Percentiles rank a stretch among this genome's conserved stretches.
These are phyloP conservation scores for Cicer chorassanicum DNA, from an alignment of 306 rosid genomes.

Conservation along the genomic window DNA sequence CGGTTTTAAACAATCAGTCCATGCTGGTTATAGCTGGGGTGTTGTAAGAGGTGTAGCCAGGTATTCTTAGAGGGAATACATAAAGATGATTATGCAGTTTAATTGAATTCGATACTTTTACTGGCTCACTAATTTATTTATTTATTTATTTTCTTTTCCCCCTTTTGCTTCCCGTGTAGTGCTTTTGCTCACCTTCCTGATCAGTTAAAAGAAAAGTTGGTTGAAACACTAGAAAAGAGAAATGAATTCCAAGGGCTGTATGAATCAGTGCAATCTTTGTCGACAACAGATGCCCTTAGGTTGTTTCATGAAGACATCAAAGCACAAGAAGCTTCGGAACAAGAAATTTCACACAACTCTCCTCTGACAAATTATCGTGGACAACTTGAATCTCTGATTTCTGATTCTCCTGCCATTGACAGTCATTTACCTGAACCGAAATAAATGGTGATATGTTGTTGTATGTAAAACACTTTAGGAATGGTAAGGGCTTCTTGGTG, in stretches of 20 bases:
- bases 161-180: constrained; percentile 52
- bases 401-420: constrained; percentile 54
- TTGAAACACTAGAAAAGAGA: constrained; percentile 58
- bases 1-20: constrained; percentile 77
- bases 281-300: constrained; percentile 69
- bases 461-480: constrained; percentile 21
- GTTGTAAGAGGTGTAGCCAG: constrained; percentile 85
- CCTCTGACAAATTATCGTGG: constrained; percentile 49
- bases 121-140: constrained; percentile 11
- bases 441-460: constrained; percentile 30
- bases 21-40: constrained; percentile 73
- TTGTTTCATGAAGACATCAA: constrained; percentile 58
- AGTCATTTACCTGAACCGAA: constrained; percentile 47
- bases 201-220: constrained; percentile 62
- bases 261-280: constrained; percentile 67
- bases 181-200: constrained; percentile 75
- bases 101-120: constrained; percentile 7
- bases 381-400: constrained; percentile 61
- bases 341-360: constrained; percentile 40
- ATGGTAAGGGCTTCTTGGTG: constrained; percentile 28
- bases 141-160: constrained; percentile 17
- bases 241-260: constrained; percentile 59
- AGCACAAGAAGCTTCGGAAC: constrained; percentile 47
- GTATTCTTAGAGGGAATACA: constrained; percentile 44
- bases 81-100: constrained; percentile 7